A percentile compares a stretch with the other conserved stretches of the same genome.
phyloP scores from a whole-genome alignment of 2,329 filamentous ascomycete species.

The Colletotrichum sp. region DNA sequence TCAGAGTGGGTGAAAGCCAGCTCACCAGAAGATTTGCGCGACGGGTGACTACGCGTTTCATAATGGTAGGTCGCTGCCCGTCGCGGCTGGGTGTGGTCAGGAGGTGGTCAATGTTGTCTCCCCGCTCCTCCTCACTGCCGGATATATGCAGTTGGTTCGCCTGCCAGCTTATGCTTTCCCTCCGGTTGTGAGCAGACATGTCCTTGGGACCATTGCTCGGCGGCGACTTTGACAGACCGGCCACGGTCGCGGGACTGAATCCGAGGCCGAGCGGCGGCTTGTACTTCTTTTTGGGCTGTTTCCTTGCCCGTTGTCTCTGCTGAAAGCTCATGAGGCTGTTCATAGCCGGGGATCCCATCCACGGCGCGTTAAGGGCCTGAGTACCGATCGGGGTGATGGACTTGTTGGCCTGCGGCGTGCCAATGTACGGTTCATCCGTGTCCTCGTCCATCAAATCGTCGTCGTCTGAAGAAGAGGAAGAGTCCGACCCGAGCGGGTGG shows the following conservation, averaged over 20 bases:
- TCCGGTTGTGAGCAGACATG: conserved; percentile 57
- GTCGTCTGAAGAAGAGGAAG: conserved; percentile 74
- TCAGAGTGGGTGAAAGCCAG: conserved; percentile 13
- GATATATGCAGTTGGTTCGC: conserved; percentile 87
- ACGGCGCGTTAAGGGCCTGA: conserved; percentile 59
- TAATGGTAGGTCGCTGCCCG: conserved; percentile 70
- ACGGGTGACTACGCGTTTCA: conserved; percentile 81
- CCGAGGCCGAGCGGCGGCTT: conserved; percentile 53
- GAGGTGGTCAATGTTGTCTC: conserved; percentile 63
- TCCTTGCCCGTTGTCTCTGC: conserved; percentile 73
- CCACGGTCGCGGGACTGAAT: conserved; percentile 47
- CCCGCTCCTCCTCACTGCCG: conserved; percentile 72
- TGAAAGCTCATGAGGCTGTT: conserved; percentile 84
- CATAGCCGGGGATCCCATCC: conserved; percentile 73
- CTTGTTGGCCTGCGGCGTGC: conserved; percentile 79
- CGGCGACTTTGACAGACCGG: conserved; percentile 72
- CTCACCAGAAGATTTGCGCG: conserved; percentile 86
- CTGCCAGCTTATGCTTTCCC: conserved; percentile 89
- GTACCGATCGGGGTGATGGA: conserved; percentile 50
- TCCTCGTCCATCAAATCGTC: conserved; percentile 75
- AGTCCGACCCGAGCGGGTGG: conserved; percentile 73
- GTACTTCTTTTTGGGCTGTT: conserved; percentile 65
- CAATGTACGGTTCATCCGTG: conserved; percentile 80
- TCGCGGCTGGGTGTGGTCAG: conserved; percentile 51
- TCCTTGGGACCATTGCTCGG: conserved; percentile 53